Base-by-base conservation (phyloP, 1,284 basidiomycete species). In the Cryptococcus neoformans region DNA sequence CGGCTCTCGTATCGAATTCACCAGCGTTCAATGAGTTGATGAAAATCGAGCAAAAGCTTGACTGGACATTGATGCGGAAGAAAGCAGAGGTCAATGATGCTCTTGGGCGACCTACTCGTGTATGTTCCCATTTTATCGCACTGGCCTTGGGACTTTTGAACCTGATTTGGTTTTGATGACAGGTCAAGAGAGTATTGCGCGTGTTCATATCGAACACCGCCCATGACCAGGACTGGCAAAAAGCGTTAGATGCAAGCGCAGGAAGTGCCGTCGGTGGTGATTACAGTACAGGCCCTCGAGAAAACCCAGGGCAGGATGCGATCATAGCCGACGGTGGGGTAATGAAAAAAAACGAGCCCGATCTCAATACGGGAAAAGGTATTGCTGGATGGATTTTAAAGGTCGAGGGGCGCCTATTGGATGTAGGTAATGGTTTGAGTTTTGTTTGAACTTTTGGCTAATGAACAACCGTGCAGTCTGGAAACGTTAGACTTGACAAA, bases 11-110 rank as follows among this genome's bases (percentile, higher is more conserved):
- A 66, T 83, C 87, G 16, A 88, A 95, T 76, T 90, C 90, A 21
- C 83, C 83, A 54, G 89, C 95, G 82, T 98, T 97, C 76, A 83
- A 85, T 57, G 86, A 90, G 68, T 81, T 98, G 37, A 80, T 94
- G 48, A 87, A 89, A 59, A 89, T 92, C 83, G 94, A 97, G 76
- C 84, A 89, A 60, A 90, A 88, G 73, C 81, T 98, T 9, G 94
- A 98, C 77, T 98, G 95, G 95, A 95, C 91, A 5, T 87, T 96
- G 78, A 86, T 86, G 65, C 82, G 95, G 63, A 96, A 96, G 76
- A 86, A 84, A 63, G 88, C 89, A 10, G 95, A 98, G 72, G 85
- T 95, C 44, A 87, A 90, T 69, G 92, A 96, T 73, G 84, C 89
- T 17, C 72, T 92, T 47, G 75, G 75, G 16, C 70, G 78, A 58